phyloP scores from a whole-genome alignment of 805 yeast genomes.

The Komagataella pastoris region DNA sequence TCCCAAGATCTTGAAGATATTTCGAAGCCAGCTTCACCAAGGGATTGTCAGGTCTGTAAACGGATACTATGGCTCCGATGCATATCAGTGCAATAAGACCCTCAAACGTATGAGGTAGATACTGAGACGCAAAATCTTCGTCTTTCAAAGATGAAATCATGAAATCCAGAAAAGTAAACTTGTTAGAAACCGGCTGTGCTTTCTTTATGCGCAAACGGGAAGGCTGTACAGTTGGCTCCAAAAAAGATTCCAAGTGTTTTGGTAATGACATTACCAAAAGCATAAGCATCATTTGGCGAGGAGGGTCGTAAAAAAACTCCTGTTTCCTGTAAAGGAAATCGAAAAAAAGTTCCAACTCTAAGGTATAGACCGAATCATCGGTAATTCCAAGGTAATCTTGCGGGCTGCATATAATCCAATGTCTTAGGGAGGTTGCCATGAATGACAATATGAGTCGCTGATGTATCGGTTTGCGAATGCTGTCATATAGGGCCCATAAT shows the following conservation, averaged over 20 bases:
- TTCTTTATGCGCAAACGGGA: background rate
- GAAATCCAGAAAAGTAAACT: background rate
- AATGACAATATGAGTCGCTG: constrained; percentile 30
- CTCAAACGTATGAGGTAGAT: background rate
- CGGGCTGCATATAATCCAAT: constrained; percentile 40
- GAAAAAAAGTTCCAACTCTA: constrained; percentile 20
- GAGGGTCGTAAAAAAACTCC: background rate
- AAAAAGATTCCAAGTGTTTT: background rate
- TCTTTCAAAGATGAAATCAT: background rate
- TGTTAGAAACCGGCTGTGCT: background rate
- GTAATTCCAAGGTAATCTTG: constrained; percentile 22
- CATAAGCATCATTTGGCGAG: constrained; percentile 13
- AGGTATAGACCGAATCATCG: background rate
- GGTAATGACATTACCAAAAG: constrained; percentile 12
- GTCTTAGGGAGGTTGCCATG: constrained; percentile 28
- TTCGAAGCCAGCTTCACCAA: constrained; percentile 1
- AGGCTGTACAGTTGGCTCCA: background rate
- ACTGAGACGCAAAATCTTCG: background rate
- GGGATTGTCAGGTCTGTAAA: background rate
- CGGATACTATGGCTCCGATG: background rate
- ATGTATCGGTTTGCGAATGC: constrained; percentile 29
- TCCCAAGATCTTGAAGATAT: background rate
- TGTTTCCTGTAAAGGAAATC: constrained; percentile 16
- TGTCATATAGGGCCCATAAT: constrained; percentile 20
- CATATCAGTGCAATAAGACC: background rate